These are phyloP conservation scores for Aspergillus incahuasiensis DNA, from an alignment of 495 filamentous ascomycete genomes.

Conservation along the genomic window DNA sequence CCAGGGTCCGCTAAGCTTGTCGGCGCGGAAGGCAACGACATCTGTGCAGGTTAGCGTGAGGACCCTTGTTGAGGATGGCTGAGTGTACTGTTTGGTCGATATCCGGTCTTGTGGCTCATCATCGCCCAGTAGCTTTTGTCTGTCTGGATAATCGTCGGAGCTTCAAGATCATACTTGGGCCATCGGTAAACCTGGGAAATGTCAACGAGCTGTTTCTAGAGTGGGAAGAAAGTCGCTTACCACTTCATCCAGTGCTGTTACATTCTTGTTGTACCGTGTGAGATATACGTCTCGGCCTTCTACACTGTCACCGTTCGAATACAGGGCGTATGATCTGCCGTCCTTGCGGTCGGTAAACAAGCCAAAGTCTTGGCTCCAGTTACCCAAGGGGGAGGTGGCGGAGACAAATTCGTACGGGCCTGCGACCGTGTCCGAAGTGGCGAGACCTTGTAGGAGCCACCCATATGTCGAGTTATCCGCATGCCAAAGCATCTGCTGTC, in stretches of 20 bases:
- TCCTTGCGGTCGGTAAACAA: constrained; percentile 26
- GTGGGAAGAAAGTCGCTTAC: background rate
- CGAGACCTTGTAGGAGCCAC: constrained; percentile 22
- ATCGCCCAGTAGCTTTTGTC: constrained; percentile 25
- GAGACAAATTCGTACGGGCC: constrained; percentile 25
- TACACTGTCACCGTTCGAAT: constrained; percentile 22
- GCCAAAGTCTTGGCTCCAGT: constrained; percentile 28
- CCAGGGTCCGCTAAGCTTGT: constrained; percentile 46
- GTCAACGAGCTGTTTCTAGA: too few species aligned
- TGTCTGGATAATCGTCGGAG: constrained; percentile 24
- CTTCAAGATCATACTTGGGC: constrained; percentile 26
- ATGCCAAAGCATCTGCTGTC: constrained; percentile 24
- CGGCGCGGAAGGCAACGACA: constrained; percentile 25
- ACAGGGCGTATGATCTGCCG: constrained; percentile 21
- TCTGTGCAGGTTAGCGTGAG: constrained; percentile 10
- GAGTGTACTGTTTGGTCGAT: constrained; percentile 23
- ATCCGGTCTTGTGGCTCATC: constrained; percentile 29
- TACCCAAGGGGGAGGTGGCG: constrained; percentile 26
- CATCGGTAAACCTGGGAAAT: constrained; percentile 16
- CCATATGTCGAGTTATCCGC: constrained; percentile 28
- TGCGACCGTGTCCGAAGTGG: constrained; percentile 15
- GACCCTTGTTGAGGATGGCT: background rate
- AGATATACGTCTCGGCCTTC: constrained; percentile 25
- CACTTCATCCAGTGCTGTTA: constrained; percentile 19
- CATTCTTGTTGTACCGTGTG: constrained; percentile 16